Evolutionary conservation across 345 rosid genomes (phyloP).

Genomic region (Odontarrhena argentea): DNA sequence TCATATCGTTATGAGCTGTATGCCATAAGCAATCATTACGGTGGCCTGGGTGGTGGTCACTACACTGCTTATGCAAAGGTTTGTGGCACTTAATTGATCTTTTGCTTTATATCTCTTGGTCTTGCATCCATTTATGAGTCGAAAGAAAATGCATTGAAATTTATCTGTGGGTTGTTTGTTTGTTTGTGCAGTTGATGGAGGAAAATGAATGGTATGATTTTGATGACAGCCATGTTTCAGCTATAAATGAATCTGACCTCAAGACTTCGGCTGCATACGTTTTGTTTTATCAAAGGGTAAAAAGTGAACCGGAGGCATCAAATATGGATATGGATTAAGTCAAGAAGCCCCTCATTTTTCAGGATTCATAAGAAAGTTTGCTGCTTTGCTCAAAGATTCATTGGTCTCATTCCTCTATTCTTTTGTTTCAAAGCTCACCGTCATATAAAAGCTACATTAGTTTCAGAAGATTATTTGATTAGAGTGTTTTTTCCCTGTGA

Average conservation of each 20-base stretch:
- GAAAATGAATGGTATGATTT: constrained; percentile 92
- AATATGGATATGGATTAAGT: constrained; percentile 21
- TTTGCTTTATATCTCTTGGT: background rate
- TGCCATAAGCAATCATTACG: constrained; percentile 94
- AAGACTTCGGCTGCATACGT: constrained; percentile 86
- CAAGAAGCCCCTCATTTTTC: background rate
- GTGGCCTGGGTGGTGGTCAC: constrained; percentile 93
- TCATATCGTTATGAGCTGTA: constrained; percentile 68
- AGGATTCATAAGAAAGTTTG: constrained; percentile 10
- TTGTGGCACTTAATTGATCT: constrained; percentile 2
- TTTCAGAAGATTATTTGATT: constrained; percentile 12
- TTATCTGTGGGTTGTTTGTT: background rate
- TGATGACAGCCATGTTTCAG: constrained; percentile 78
- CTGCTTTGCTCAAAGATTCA: constrained; percentile 33
- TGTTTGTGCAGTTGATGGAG: constrained; percentile 68
- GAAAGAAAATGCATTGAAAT: background rate
- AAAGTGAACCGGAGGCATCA: constrained; percentile 33
- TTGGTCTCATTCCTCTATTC: constrained; percentile 6
- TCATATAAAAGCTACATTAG: background rate
- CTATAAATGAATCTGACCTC: constrained; percentile 62
- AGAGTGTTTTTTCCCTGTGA: background rate
- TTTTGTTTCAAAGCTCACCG: background rate
- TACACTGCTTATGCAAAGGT: constrained; percentile 97
- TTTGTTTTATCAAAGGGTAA: constrained; percentile 77
- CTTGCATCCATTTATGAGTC: background rate